Base-by-base conservation (phyloP, 192 early-diverging fungal genomes). In the Chytriomyces confervae region DNA sequence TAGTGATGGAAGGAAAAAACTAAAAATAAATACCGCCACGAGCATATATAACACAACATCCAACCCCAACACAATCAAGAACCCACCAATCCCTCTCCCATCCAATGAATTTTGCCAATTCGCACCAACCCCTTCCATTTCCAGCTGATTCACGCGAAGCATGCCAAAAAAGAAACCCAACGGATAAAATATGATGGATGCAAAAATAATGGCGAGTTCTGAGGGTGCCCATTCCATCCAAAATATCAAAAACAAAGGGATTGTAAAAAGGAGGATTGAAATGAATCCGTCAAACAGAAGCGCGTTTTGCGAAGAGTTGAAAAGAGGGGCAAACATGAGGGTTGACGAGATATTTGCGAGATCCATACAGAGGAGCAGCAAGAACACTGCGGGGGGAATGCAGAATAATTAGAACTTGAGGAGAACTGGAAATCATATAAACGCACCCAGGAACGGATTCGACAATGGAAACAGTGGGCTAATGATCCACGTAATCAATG, bases 101-200 rank as follows among this genome's bases (percentile, higher is more conserved):
- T 67, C 64, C 18, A 76, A 43, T 0, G 65, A 76, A 66, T 76
- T 76, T 10, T 50, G 13, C 75, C 75, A 76, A 44, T 76, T 76
- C 2, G 64, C 62, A 57, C 75, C 75, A 7, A 67, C 65, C 2
- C 65, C 64, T 50, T 76, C 65, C 62, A 67, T 76, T 60, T 76
- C 75, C 0, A 76, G 48, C 51, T 65, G 62, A 60, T 76, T 76
- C 16, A 76, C 27, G 10, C 65, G 44, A 36, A 76, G 49, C 62
- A 76, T 67, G 18, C 64, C 75, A n/a, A 76, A 76, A 65, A 76
- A 67, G 75, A 76, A 76, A 10, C 75, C 75, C 13, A 67, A 44
- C 7, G 75, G 75, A 48, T 76, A 76, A 67, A 76, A 67, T 7
- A 76, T 10, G n/a, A 76, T 7, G 20, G 64, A 51, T 1, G 44